phyloP scores from a whole-genome alignment of 306 rosid species.

The Begonia peltatifolia region DNA sequence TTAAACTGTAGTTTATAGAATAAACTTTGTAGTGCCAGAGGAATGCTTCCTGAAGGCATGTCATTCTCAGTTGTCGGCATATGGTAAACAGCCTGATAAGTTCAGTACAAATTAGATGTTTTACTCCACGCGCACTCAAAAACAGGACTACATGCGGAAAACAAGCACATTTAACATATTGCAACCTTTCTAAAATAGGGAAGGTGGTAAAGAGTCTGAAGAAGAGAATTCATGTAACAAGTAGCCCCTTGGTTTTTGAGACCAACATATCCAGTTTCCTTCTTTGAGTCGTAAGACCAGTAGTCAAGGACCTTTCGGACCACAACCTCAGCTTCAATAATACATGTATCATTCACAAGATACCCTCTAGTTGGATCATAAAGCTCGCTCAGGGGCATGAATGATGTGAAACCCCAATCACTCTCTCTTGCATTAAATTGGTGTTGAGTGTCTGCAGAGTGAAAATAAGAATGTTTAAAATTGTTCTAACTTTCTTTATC shows the following conservation, averaged over 20 bases:
- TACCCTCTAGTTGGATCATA: not conserved
- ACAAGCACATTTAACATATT: not conserved
- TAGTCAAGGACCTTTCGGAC: conserved; percentile 25
- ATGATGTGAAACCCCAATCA: conserved; percentile 1
- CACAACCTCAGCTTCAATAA: not conserved
- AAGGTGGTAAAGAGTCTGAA: conserved; percentile 85
- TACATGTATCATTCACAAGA: not conserved
- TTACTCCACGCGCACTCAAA: not conserved
- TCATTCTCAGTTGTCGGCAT: conserved; percentile 97
- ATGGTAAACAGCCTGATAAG: conserved; percentile 79
- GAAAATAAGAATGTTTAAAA: conserved; percentile 10
- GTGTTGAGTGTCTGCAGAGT: conserved; percentile 3
- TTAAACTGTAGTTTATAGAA: conserved; percentile 88
- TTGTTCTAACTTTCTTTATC: no score
- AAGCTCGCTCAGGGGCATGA: not conserved
- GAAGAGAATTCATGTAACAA: conserved; percentile 96
- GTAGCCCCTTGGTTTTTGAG: conserved; percentile 97
- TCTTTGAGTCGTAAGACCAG: conserved; percentile 85
- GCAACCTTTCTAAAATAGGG: conserved; percentile 85
- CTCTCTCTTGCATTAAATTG: not conserved
- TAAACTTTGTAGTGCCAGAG: conserved; percentile 88
- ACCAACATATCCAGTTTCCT: conserved; percentile 93
- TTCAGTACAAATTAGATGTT: conserved; percentile 11
- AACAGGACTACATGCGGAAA: not conserved
- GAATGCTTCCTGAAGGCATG: conserved; percentile 92